Base-by-base conservation (phyloP, 176 grass and related monocot genomes). In the Eleusine coracana region DNA sequence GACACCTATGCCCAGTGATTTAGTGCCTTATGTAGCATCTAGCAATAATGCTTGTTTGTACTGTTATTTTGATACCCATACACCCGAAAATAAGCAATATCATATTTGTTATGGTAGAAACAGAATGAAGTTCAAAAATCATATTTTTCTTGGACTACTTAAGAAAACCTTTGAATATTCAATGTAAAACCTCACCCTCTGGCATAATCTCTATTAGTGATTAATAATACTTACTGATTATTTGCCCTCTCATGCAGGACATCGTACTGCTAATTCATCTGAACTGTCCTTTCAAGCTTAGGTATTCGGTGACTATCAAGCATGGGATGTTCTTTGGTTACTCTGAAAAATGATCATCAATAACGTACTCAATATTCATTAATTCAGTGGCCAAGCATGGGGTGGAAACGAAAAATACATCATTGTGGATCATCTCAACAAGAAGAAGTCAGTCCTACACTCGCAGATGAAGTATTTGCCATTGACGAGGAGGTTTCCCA, bases 401-500 rank as follows among this genome's bases (percentile, higher is more conserved):
- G 66, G 55, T 68, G 66, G 65, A 85, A 83, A 42, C 65, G 78
- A 78, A 80, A 74, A 48, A 77, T 28, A 28, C 15, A 36, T 69
- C 71, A 79, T 62, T 66, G 90, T 70, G 77, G 86, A 49, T 59
- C 89, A 88, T 91, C 85, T 56, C 68, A 76, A 39, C 74, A 78
- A 71, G 41, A 80, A 25, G 27, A 78, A 61, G 21, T 28, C 9
- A 29, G 73, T 84, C 39, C 38, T 77, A 20, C 61, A 71, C 20
- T 71, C 71, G 58, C 63, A 7, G 73, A 34, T 34, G 31, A 34
- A 34, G 31, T 34, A 34, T 34, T 34, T 34, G 31, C 31, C 31
- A 34, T 34, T 51, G 87, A 90, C 25, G 79, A 86, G 49, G 90
- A 95, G 14, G 66, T 95, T 54, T 88, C 82, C 83, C 90, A 95